Conservation (phyloP, 164 flowering plant species). For the Liriodendron chinense region DNA sequence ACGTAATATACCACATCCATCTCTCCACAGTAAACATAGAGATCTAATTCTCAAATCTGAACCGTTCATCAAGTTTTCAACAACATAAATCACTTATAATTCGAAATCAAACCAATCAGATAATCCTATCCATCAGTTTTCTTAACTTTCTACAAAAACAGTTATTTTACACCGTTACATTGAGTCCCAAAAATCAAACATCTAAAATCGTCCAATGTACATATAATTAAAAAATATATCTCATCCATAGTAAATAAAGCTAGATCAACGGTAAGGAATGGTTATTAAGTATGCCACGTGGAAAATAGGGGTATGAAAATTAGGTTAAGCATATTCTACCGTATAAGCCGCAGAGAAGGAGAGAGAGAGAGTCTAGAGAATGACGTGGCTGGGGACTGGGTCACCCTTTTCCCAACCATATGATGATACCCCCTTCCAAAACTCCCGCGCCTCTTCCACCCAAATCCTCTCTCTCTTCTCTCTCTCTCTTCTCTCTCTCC, state of each 20-base stretch:
- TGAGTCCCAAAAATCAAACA: neutral
- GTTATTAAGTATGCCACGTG: neutral
- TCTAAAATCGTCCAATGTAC: too few species aligned
- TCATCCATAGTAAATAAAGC: too few species aligned
- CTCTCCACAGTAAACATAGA: too few species aligned
- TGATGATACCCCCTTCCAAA: neutral
- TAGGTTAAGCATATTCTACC: neutral
- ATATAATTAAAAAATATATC: too few species aligned
- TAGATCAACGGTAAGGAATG: neutral
- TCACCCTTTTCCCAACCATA: neutral
- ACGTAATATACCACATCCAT: too few species aligned
- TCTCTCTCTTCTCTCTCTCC: neutral
- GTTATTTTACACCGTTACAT: neutral
- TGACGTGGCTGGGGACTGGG: neutral
- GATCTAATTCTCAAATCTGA: too few species aligned
- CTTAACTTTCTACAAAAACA: neutral
- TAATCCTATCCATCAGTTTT: neutral
- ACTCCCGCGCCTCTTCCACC: slow-evolving; percentile 12
- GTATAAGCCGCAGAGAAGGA: neutral
- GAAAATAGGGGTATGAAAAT: neutral
- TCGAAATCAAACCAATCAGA: too few species aligned
- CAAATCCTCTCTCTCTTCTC: neutral
- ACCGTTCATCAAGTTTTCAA: too few species aligned
- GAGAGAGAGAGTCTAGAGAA: neutral
- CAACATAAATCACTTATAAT: too few species aligned